Conservation (phyloP, 2,329 filamentous ascomycete genomes). For the Claviceps maximensis region DNA sequence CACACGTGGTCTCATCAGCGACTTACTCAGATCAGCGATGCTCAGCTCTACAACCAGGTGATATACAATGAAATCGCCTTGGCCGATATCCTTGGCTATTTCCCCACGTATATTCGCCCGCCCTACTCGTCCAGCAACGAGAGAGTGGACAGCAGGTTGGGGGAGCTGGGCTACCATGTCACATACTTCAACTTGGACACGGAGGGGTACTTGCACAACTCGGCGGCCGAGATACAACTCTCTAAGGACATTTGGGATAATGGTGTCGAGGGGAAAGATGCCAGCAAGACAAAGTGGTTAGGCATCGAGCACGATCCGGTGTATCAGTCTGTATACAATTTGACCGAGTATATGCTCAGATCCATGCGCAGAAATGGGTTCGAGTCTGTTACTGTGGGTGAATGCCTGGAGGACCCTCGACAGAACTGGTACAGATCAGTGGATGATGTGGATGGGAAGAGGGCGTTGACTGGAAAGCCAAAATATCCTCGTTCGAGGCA, state of each 20-base stretch:
- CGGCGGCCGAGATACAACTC: conserved; percentile 31
- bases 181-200: conserved; percentile 49
- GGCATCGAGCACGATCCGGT: conserved; percentile 40
- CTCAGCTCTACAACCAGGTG: conserved; percentile 26
- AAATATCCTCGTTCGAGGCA: background rate
- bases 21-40: conserved; percentile 21
- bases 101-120: conserved; percentile 31
- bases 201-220: conserved; percentile 42
- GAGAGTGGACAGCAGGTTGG: conserved; percentile 25
- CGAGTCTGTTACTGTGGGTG: conserved; percentile 29
- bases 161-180: conserved; percentile 40
- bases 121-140: conserved; percentile 32
- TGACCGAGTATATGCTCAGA: conserved; percentile 29
- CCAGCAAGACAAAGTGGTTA: conserved; percentile 26
- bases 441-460: background rate
- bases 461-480: background rate
- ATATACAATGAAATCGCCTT: conserved; percentile 29
- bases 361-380: conserved; percentile 28
- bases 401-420: conserved; percentile 2
- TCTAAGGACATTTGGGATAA: conserved; percentile 28
- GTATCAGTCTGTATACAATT: conserved; percentile 28
- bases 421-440: conserved; percentile 1
- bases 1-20: conserved; percentile 36
- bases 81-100: conserved; percentile 25
- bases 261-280: conserved; percentile 20